Conservation (phyloP, 768 basidiomycete species). For the Lactarius sanguifluus region DNA sequence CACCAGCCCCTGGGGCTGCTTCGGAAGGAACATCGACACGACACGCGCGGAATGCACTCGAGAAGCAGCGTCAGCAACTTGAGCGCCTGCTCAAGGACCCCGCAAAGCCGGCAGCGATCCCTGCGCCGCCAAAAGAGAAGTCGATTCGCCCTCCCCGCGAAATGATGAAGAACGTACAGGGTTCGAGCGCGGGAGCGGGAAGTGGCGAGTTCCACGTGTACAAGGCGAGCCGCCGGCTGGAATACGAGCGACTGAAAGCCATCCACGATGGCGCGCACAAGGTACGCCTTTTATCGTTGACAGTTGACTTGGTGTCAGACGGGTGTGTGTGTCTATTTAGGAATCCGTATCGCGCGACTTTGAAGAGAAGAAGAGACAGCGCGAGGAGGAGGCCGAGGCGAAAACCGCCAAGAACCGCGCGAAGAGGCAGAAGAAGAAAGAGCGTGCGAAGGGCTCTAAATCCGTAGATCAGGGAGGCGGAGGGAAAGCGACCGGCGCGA, state of each 20-base stretch:
- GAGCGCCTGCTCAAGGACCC: slow-evolving; percentile 91
- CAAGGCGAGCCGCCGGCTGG: slow-evolving; percentile 89
- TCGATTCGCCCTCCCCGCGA: slow-evolving; percentile 77
- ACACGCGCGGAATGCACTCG: slow-evolving; percentile 52
- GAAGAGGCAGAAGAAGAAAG: slow-evolving; percentile 92
- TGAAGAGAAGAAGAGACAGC: slow-evolving; percentile 66
- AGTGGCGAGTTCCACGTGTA: slow-evolving; percentile 99
- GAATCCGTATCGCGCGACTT: slow-evolving; percentile 73
- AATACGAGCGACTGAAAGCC: slow-evolving; percentile 91
- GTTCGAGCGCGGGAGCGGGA: slow-evolving; percentile 95
- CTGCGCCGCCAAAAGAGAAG: slow-evolving; percentile 80
- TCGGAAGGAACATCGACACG: slow-evolving; percentile 31
- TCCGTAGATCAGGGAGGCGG: slow-evolving; percentile 27
- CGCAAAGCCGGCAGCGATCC: slow-evolving; percentile 74
- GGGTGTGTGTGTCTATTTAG: slow-evolving; percentile 40
- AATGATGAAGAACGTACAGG: slow-evolving; percentile 99
- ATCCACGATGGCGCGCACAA: slow-evolving; percentile 81
- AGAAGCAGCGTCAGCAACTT: slow-evolving; percentile 64
- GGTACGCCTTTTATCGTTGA: slow-evolving; percentile 45
- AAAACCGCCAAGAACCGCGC: slow-evolving; percentile 96
- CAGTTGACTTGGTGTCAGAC: neutral
- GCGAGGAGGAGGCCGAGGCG: slow-evolving; percentile 69
- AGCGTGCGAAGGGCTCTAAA: slow-evolving; percentile 49
- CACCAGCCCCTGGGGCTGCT: slow-evolving; percentile 32
- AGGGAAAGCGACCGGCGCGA: slow-evolving; percentile 32